These are phyloP conservation scores for Metschnikowia gelsemii DNA, from an alignment of 805 yeast genomes.

Conservation along the genomic window DNA sequence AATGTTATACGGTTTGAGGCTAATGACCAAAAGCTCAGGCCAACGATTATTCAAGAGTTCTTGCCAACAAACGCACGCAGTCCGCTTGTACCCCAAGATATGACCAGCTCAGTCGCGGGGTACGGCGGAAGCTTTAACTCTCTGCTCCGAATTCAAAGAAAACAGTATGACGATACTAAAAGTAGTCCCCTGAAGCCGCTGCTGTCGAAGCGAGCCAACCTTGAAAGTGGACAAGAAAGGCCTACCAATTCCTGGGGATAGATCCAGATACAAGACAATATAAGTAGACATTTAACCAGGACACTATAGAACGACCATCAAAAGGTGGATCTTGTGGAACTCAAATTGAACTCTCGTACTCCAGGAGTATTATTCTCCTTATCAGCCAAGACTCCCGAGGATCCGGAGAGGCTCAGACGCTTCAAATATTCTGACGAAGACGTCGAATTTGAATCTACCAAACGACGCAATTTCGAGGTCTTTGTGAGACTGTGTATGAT, in stretches of 20 bases:
- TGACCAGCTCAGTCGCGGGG: conserved; percentile 8
- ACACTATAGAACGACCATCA: background rate
- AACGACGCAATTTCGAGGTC: conserved; percentile 55
- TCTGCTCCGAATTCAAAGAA: conserved; percentile 30
- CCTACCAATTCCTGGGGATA: conserved; percentile 28
- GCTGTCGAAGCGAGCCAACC: conserved; percentile 28
- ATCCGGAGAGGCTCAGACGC: conserved; percentile 15
- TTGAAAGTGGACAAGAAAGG: conserved; percentile 27
- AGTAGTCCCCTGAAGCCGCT: conserved; percentile 23
- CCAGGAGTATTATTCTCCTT: conserved; percentile 16
- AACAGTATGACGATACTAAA: conserved; percentile 20
- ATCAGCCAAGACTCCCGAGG: background rate
- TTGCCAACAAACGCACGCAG: background rate
- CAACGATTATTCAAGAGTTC: conserved; percentile 22
- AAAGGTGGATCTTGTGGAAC: conserved; percentile 7
- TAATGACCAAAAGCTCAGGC: conserved; percentile 30
- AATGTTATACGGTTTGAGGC: conserved; percentile 28
- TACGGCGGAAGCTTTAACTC: conserved; percentile 32
- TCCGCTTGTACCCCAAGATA: background rate
- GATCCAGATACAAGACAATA: background rate
- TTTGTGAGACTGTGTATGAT: conserved; percentile 73
- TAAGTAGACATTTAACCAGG: background rate
- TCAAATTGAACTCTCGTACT: conserved; percentile 13
- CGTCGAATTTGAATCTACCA: conserved; percentile 36
- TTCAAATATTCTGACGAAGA: conserved; percentile 9